These are phyloP conservation scores for Dicorynia guianensis DNA, from an alignment of 306 rosid genomes.

Conservation along the genomic window DNA sequence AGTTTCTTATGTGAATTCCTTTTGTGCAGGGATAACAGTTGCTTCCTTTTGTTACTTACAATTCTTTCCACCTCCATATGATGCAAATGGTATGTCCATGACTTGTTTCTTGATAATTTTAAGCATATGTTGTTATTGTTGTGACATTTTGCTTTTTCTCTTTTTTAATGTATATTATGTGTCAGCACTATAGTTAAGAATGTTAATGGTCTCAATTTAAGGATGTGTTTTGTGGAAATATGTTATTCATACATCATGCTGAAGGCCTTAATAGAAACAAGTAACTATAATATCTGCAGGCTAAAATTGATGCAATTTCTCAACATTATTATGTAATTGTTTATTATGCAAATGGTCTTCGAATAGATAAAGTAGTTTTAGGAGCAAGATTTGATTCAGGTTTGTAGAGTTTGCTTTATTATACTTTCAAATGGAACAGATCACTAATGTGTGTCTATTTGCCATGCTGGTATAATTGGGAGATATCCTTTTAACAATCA, in stretches of 20 bases:
- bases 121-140: neutral
- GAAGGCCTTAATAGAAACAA: neutral
- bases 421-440: neutral
- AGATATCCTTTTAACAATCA: too few relatives aligned
- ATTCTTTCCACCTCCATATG: conserved; percentile 95
- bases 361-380: neutral
- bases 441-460: too few relatives aligned
- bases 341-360: too few relatives aligned
- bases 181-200: neutral
- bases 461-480: too few relatives aligned
- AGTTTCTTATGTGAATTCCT: conserved; percentile 45
- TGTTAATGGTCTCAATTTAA: neutral
- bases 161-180: neutral
- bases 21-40: conserved; percentile 65
- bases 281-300: too few relatives aligned
- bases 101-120: conserved; percentile 12
- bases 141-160: conserved; percentile 14
- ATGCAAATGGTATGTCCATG: conserved; percentile 67
- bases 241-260: neutral
- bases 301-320: too few relatives aligned
- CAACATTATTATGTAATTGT: too few relatives aligned
- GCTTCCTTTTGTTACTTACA: conserved; percentile 92
- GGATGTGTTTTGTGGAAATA: neutral
- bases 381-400: neutral
- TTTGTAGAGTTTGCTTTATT: neutral